Evolutionary conservation across 129 eudicot genomes (phyloP).

Genomic region (Smallanthus sonchifolius): DNA sequence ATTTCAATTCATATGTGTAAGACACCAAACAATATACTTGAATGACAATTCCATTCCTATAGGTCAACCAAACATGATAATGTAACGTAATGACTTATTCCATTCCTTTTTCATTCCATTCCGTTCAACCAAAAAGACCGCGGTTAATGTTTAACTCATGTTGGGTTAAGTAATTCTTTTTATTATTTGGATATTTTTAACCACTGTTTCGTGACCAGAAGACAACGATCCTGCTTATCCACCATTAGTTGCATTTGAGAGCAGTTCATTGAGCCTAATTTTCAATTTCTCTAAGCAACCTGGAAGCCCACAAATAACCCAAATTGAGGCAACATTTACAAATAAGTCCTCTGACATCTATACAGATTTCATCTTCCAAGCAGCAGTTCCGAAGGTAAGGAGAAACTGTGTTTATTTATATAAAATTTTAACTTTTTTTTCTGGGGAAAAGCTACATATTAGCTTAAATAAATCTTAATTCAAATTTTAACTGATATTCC

Average conservation of each 20-base stretch:
- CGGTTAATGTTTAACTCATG: not conserved
- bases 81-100: not conserved
- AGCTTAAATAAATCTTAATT: not conserved
- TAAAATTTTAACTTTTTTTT: not conserved
- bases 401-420: not conserved
- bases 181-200: constrained; percentile 6
- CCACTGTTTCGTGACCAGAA: constrained; percentile 37
- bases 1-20: not conserved
- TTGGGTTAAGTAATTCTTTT: not conserved
- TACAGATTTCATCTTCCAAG: constrained; percentile 87
- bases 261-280: constrained; percentile 60
- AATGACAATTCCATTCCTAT: not conserved
- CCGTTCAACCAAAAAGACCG: not conserved
- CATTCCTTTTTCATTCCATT: not conserved
- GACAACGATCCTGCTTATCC: constrained; percentile 59
- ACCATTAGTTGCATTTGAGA: constrained; percentile 84
- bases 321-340: constrained; percentile 60
- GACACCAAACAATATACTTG: not conserved
- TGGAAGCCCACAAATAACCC: constrained; percentile 55
- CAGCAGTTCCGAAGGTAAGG: constrained; percentile 96
- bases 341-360: constrained; percentile 60
- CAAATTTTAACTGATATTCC: not conserved
- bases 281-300: constrained; percentile 80
- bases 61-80: not conserved
- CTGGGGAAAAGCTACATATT: not conserved